Percentiles rank a stretch among this genome's conserved stretches.
Evolutionary conservation across 1,284 basidiomycete species (phyloP).

Genomic region (Phylloporus sp.): DNA sequence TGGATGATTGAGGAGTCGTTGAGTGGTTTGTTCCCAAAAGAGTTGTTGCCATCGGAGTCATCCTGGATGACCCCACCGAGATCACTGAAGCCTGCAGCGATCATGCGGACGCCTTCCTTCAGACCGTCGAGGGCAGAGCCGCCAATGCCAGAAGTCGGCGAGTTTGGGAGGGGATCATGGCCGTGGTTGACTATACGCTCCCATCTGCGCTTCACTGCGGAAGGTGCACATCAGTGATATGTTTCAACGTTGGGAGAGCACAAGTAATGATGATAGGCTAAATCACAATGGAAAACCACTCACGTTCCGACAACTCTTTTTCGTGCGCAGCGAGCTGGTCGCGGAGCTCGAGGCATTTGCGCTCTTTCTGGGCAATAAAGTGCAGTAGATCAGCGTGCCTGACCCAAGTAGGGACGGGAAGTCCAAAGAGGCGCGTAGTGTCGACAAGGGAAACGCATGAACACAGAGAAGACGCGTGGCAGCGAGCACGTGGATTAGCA

Average conservation of each 20-base stretch:
- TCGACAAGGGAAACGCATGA: too few species aligned
- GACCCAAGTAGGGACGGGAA: neutral
- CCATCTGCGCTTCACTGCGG: conserved; percentile 76
- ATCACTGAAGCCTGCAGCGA: conserved; percentile 46
- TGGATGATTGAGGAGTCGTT: neutral
- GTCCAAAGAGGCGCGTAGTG: too few species aligned
- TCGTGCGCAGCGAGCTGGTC: conserved; percentile 72
- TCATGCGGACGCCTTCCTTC: conserved; percentile 63
- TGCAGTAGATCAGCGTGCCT: conserved; percentile 78
- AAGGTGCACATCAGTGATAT: neutral
- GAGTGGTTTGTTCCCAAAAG: neutral
- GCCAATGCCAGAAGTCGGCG: conserved; percentile 13
- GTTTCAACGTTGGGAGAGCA: too few species aligned
- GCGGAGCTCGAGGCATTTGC: conserved; percentile 77
- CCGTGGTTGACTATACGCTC: conserved; percentile 73
- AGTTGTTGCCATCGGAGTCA: conserved; percentile 3
- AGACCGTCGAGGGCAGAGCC: conserved; percentile 58
- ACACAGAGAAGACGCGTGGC: neutral
- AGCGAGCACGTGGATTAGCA: neutral
- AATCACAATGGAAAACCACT: conserved; percentile 16
- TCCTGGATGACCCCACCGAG: conserved; percentile 24
- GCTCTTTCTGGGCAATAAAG: conserved; percentile 83
- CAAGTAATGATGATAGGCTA: too few species aligned
- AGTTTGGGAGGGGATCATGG: conserved; percentile 33
- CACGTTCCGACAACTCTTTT: conserved; percentile 65